Evolutionary conservation across 805 yeast genomes (phyloP).

Genomic region (Lachancea kluyveri): DNA sequence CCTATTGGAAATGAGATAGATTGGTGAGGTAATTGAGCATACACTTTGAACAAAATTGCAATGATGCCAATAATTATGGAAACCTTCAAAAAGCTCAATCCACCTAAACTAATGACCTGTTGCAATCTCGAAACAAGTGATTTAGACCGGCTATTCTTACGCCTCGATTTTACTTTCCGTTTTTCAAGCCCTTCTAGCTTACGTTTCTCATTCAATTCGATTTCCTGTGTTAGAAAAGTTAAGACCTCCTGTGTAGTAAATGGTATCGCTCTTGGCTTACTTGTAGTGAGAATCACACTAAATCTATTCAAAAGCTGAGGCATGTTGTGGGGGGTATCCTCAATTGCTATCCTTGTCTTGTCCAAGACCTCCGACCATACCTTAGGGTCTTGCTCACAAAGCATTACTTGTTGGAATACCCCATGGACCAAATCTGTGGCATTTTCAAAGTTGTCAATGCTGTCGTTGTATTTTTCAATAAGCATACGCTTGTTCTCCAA

Average conservation of each 20-base stretch:
- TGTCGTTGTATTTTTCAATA: slow-evolving; percentile 22
- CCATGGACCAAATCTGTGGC: slow-evolving; percentile 33
- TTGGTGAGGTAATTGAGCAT: slow-evolving; percentile 2
- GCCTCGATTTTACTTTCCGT: background rate
- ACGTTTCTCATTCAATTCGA: slow-evolving; percentile 13
- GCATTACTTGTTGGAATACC: slow-evolving; percentile 36
- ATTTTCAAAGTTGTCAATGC: slow-evolving; percentile 24
- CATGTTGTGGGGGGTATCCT: slow-evolving; percentile 5
- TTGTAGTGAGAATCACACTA: slow-evolving; percentile 27
- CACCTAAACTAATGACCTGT: slow-evolving; percentile 1
- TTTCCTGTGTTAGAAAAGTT: slow-evolving; percentile 14
- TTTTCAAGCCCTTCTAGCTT: slow-evolving; percentile 4
- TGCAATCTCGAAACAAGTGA: slow-evolving; percentile 3
- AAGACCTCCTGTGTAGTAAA: slow-evolving; percentile 7
- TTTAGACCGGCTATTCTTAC: too few species aligned
- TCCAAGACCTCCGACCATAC: slow-evolving; percentile 17
- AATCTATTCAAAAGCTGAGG: slow-evolving; percentile 17
- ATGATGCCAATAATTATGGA: slow-evolving; percentile 5
- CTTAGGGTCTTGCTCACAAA: slow-evolving; percentile 12
- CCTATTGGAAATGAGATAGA: too few species aligned
- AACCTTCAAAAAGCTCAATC: slow-evolving; percentile 1
- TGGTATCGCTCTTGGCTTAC: slow-evolving; percentile 6
- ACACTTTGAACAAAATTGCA: slow-evolving; percentile 6
- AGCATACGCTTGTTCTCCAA: slow-evolving; percentile 40
- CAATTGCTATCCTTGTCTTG: slow-evolving; percentile 7